phyloP scores from a whole-genome alignment of 2,329 filamentous ascomycete genomes.

The Zymoseptoria brevis region DNA sequence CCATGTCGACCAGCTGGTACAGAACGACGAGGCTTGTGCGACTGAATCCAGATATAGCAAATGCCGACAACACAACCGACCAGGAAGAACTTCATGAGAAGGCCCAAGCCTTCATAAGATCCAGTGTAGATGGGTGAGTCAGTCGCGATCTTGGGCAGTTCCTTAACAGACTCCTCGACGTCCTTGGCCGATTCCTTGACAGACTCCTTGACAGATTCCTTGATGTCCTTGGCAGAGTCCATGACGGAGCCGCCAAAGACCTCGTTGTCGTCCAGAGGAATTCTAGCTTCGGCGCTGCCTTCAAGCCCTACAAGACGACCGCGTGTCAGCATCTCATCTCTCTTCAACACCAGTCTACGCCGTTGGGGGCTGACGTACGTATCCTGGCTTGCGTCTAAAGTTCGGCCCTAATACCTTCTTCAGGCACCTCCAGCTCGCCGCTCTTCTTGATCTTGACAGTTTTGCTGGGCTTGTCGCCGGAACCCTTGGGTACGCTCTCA shows the following conservation, averaged over 20 bases:
- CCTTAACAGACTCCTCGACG: slow-evolving; percentile 9
- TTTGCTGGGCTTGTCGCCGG: slow-evolving; percentile 61
- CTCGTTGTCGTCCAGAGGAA: slow-evolving; percentile 37
- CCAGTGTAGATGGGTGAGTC: not conserved
- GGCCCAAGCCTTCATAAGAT: slow-evolving; percentile 32
- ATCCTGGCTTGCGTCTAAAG: slow-evolving; percentile 51
- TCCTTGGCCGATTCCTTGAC: slow-evolving; percentile 4
- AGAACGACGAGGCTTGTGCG: slow-evolving; percentile 12
- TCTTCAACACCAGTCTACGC: not conserved
- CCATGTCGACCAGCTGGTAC: slow-evolving; percentile 18
- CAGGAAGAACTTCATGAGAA: slow-evolving; percentile 39
- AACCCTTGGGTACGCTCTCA: slow-evolving; percentile 58
- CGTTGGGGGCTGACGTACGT: slow-evolving; percentile 9
- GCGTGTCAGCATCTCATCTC: slow-evolving; percentile 4
- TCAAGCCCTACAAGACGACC: slow-evolving; percentile 35
- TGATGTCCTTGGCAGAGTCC: not conserved
- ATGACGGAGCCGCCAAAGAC: slow-evolving; percentile 3
- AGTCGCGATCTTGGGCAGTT: slow-evolving; percentile 7
- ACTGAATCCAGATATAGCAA: slow-evolving; percentile 27
- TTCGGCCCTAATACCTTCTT: slow-evolving; percentile 90
- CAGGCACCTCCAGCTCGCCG: slow-evolving; percentile 72
- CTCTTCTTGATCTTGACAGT: slow-evolving; percentile 72
- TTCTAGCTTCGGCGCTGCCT: slow-evolving; percentile 36
- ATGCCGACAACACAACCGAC: slow-evolving; percentile 36
- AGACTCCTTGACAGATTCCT: not conserved